phyloP scores from a whole-genome alignment of 2,329 filamentous ascomycete species.

The Phyllosticta citrichinensis region DNA sequence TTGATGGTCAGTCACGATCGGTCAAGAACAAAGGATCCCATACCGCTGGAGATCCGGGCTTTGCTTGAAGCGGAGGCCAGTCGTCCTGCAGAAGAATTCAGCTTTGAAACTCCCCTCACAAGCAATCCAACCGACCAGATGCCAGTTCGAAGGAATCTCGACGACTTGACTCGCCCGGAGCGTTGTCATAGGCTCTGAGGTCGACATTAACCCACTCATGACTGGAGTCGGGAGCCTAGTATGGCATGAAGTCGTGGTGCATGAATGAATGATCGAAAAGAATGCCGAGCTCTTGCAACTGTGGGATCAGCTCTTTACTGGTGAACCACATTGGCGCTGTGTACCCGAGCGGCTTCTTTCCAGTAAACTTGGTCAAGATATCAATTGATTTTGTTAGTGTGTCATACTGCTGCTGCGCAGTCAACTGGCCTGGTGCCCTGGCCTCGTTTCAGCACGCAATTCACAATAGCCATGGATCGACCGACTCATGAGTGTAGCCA shows the following conservation, averaged over 20 bases:
- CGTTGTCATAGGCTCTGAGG: constrained; percentile 22
- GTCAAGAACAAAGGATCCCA: background rate
- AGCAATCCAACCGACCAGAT: constrained; percentile 13
- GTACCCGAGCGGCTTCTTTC: constrained; percentile 33
- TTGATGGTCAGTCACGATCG: background rate
- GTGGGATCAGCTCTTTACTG: constrained; percentile 26
- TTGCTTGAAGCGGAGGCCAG: constrained; percentile 35
- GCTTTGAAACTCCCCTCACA: background rate
- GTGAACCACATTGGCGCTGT: constrained; percentile 36
- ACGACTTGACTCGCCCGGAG: constrained; percentile 27
- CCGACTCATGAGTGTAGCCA: constrained; percentile 32
- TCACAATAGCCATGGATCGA: constrained; percentile 15
- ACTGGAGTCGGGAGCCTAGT: constrained; percentile 22
- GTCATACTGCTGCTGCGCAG: constrained; percentile 24
- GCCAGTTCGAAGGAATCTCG: constrained; percentile 39
- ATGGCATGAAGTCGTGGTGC: constrained; percentile 38
- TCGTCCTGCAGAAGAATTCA: constrained; percentile 25
- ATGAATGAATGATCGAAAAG: constrained; percentile 40
- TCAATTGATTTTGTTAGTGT: constrained; percentile 31
- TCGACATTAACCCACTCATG: constrained; percentile 23
- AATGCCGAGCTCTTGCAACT: constrained; percentile 33
- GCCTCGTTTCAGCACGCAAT: background rate
- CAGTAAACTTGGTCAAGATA: constrained; percentile 28
- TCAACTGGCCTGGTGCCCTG: background rate
- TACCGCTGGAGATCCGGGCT: constrained; percentile 12